Evolutionary conservation across 768 basidiomycete species (phyloP).

Genomic region (Punctularia strigosozonata): DNA sequence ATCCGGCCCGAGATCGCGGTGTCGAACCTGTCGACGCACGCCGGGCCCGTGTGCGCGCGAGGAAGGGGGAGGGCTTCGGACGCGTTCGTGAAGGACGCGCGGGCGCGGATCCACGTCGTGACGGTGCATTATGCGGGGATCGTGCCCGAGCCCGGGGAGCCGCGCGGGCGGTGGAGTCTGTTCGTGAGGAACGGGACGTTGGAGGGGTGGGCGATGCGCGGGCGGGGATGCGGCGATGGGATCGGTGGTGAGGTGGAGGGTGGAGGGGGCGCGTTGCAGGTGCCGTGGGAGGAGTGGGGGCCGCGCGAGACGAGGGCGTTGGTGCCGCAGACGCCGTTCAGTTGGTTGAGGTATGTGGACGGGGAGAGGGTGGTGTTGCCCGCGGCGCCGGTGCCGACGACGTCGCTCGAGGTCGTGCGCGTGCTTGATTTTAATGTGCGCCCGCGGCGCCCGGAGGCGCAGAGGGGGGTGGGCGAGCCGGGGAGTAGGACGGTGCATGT

Average conservation of each 20-base stretch:
- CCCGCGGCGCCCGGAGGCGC: conserved; percentile 3
- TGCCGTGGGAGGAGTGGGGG: conserved; percentile 30
- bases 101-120: conserved; percentile 17
- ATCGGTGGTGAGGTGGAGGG: neutral
- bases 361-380: conserved; percentile 25
- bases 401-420: conserved; percentile 5
- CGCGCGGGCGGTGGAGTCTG: conserved; percentile 13
- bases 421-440: conserved; percentile 22
- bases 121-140: conserved; percentile 16
- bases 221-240: neutral
- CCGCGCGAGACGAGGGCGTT: conserved; percentile 21
- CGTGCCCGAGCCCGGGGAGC: conserved; percentile 2
- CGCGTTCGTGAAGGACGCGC: conserved; percentile 12
- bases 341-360: conserved; percentile 36
- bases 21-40: conserved; percentile 12
- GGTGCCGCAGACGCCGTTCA: conserved; percentile 16
- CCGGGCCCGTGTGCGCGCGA: conserved; percentile 14
- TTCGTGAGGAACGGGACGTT: conserved; percentile 22
- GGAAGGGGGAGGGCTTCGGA: neutral
- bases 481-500: neutral
- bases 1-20: conserved; percentile 7
- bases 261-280: conserved; percentile 1
- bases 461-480: neutral
- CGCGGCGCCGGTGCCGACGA: conserved; percentile 3
- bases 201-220: conserved; percentile 7